These are phyloP conservation scores for Ceratobasidium sp. DNA, from an alignment of 1,284 basidiomycete genomes.

Conservation along the genomic window DNA sequence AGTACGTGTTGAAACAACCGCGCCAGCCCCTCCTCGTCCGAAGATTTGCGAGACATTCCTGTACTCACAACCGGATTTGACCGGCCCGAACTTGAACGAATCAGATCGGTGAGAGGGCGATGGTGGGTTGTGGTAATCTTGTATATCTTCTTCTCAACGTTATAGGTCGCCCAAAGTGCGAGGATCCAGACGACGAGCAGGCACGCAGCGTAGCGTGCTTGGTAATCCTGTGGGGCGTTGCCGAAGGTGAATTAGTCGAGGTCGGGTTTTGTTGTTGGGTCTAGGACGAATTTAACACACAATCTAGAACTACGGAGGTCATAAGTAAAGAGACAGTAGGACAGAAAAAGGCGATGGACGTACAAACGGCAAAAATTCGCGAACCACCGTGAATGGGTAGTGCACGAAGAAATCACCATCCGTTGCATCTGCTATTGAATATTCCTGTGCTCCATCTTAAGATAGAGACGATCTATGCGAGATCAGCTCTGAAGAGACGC, in stretches of 20 bases:
- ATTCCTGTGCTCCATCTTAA: conserved; percentile 63
- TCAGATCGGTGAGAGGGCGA: conserved; percentile 73
- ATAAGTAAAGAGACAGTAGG: neutral
- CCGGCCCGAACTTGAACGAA: conserved; percentile 75
- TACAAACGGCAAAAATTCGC: conserved; percentile 77
- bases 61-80: conserved; percentile 84
- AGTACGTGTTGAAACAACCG: conserved; percentile 78
- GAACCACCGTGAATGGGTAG: conserved; percentile 76
- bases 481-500: conserved; percentile 62
- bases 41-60: conserved; percentile 75
- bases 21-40: conserved; percentile 71
- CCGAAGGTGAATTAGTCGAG: conserved; percentile 68
- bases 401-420: conserved; percentile 82
- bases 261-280: conserved; percentile 59
- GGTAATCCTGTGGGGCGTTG: conserved; percentile 54
- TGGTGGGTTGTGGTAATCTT: conserved; percentile 78
- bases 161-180: conserved; percentile 75
- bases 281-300: conserved; percentile 60
- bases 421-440: conserved; percentile 69
- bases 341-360: neutral
- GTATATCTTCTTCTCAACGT: conserved; percentile 75
- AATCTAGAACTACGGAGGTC: no score
- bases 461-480: conserved; percentile 73
- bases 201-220: conserved; percentile 64
- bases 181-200: conserved; percentile 59